Evolutionary conservation across 208 protist genomes (phyloP).

Genomic region (Acanthamoeba healyi): DNA sequence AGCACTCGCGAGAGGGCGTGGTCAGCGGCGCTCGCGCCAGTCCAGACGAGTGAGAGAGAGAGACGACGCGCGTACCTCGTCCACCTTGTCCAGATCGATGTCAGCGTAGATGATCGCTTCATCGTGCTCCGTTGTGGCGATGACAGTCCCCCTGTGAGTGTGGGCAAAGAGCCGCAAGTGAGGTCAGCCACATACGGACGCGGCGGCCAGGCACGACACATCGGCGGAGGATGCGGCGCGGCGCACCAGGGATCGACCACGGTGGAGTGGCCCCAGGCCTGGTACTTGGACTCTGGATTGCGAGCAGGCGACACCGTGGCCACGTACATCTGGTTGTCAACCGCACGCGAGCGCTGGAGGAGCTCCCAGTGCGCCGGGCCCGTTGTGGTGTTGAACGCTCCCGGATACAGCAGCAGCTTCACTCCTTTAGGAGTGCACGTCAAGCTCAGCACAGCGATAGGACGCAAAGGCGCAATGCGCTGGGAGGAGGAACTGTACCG

Average conservation of each 20-base stretch:
- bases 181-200: no score
- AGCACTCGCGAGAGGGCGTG: background rate
- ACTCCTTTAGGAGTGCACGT: conserved; percentile 79
- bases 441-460: background rate
- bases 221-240: background rate
- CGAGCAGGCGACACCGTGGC: conserved; percentile 96
- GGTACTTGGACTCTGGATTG: conserved; percentile 92
- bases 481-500: conserved; percentile 7
- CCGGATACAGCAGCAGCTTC: conserved; percentile 96
- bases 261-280: conserved; percentile 97
- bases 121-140: conserved; percentile 89
- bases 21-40: background rate
- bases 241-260: conserved; percentile 93
- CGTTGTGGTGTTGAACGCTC: conserved; percentile 99
- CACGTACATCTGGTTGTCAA: conserved; percentile 91
- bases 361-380: conserved; percentile 98
- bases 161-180: background rate
- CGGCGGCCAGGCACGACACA: background rate
- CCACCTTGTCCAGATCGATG: conserved; percentile 84
- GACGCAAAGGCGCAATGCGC: background rate
- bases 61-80: conserved; percentile 59
- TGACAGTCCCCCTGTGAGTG: conserved; percentile 83
- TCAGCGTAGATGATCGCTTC: conserved; percentile 87
- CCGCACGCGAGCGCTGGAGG: conserved; percentile 91
- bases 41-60: background rate